Conservation (phyloP, 78 protist species). For the Chrysochromulina parva region DNA sequence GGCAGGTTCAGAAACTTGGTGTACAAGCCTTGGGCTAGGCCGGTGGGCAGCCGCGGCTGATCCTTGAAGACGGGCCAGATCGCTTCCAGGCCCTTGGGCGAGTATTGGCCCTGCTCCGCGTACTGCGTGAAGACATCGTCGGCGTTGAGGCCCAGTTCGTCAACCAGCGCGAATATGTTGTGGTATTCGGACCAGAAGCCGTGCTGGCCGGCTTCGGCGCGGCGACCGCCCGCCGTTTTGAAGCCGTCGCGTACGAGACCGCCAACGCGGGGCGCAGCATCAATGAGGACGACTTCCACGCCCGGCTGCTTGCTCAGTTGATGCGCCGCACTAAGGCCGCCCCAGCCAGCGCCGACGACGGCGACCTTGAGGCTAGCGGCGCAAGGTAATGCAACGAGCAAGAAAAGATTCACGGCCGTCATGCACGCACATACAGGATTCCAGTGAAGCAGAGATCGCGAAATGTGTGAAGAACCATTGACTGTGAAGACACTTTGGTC, state of each 20-base stretch:
- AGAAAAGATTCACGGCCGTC: too few relatives aligned
- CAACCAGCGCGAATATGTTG: conserved; percentile 23
- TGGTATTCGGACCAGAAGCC: conserved; percentile 18
- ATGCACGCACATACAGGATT: too few relatives aligned
- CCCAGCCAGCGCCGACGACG: conserved; percentile 37
- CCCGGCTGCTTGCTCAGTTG: background rate
- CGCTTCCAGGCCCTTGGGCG: conserved; percentile 28
- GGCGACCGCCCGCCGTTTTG: background rate
- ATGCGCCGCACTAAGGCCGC: conserved; percentile 22
- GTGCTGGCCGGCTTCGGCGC: conserved; percentile 26
- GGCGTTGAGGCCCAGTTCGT: background rate
- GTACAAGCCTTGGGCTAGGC: background rate
- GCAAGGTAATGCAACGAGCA: too few relatives aligned
- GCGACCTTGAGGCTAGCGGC: background rate
- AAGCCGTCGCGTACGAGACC: background rate
- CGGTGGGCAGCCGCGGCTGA: background rate
- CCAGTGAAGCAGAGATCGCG: too few relatives aligned
- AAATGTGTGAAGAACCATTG: too few relatives aligned
- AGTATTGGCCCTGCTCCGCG: conserved; percentile 40
- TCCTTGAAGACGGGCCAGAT: conserved; percentile 32
- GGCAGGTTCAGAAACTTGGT: conserved; percentile 5
- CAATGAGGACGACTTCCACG: background rate
- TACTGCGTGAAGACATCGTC: background rate
- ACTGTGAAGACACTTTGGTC: too few relatives aligned
- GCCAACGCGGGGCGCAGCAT: background rate